Evolutionary conservation across 768 basidiomycete genomes (phyloP), one percentile per base, ranked within the genome.

Genomic region (Mycena rebaudengoi): DNA sequence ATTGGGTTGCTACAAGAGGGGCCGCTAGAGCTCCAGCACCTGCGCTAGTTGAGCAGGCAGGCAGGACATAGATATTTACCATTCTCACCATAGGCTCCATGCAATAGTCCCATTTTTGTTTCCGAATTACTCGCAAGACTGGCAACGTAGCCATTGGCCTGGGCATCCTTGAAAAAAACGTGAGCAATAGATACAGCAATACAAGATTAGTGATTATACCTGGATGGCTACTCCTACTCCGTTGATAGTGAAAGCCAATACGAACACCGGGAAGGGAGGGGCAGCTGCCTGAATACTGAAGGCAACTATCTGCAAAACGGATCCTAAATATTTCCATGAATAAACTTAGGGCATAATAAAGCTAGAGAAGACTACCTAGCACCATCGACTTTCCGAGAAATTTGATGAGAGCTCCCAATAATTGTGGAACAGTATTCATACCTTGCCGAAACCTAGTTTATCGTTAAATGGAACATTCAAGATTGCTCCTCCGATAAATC

Each of bases 1-100:
- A 96, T 60, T 94, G 91, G 0, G 95, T 96, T 0, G 94, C 85
- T 0, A 90, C 86, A 18, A 96, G 82, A 3, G 95, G 95, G 0
- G 94, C 75, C 8, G 79, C 79, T 11, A 92, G 77, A 2, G 91
- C 91, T 2, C 91, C 91, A 0, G 83, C 76, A 20, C 91, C 90
- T 91, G 35, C 5, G 49, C 18, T 35, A 3, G 18, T 10, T 25
- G 49, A 46, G 30, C n/a, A n/a, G n/a, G n/a, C n/a, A n/a, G n/a
- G n/a, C n/a, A n/a, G n/a, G n/a, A n/a, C n/a, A n/a, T 11, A 18
- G 33, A n/a, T 25, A 7, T 32, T 37, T n/a, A n/a, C n/a, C n/a
- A n/a, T n/a, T 50, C 68, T 18, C 58, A 82, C 90, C 90, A 68
- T 91, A 92, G 3, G 83, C 79, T 8, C 88, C 88, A 66, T 90